Evolutionary conservation across 163 green algal species (phyloP).

Genomic region (Volvox carteri): DNA sequence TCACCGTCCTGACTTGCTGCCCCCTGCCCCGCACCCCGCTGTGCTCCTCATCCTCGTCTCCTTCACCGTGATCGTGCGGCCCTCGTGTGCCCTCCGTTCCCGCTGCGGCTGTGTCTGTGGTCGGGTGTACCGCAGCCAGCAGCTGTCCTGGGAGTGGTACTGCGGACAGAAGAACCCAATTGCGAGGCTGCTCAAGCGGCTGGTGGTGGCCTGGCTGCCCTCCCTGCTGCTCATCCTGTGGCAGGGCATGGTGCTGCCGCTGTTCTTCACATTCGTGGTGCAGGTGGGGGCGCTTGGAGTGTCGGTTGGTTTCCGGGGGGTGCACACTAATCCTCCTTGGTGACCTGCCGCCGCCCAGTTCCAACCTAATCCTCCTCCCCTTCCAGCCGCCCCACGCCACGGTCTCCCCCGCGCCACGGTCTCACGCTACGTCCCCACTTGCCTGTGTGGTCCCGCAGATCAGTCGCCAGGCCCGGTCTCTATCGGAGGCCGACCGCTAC

Average conservation of each 20-base stretch:
- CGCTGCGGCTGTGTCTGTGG: too few relatives aligned
- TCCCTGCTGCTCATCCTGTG: constrained; percentile 84
- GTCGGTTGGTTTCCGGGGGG: background rate
- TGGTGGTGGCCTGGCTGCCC: constrained; percentile 85
- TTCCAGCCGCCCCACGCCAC: too few relatives aligned
- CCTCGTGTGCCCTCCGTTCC: too few relatives aligned
- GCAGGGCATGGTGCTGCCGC: constrained; percentile 86
- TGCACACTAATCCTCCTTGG: too few relatives aligned
- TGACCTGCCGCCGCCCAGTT: too few relatives aligned
- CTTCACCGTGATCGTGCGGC: too few relatives aligned
- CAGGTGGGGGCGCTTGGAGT: constrained; percentile 59
- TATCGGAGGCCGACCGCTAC: constrained; percentile 82
- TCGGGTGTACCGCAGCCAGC: constrained; percentile 15
- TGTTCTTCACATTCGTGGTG: constrained; percentile 75
- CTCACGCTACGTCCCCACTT: background rate
- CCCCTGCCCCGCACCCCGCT: too few relatives aligned
- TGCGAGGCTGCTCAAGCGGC: constrained; percentile 57
- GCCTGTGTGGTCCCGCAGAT: constrained; percentile 38
- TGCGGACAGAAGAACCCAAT: constrained; percentile 60
- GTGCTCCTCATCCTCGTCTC: too few relatives aligned
- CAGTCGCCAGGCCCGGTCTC: constrained; percentile 52
- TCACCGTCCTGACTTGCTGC: too few relatives aligned
- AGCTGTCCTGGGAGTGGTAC: constrained; percentile 77
- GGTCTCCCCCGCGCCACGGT: too few relatives aligned
- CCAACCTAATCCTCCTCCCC: too few relatives aligned